Evolutionary conservation across 2,329 filamentous ascomycete species (phyloP).

Genomic region (Lachnellula hyalina): DNA sequence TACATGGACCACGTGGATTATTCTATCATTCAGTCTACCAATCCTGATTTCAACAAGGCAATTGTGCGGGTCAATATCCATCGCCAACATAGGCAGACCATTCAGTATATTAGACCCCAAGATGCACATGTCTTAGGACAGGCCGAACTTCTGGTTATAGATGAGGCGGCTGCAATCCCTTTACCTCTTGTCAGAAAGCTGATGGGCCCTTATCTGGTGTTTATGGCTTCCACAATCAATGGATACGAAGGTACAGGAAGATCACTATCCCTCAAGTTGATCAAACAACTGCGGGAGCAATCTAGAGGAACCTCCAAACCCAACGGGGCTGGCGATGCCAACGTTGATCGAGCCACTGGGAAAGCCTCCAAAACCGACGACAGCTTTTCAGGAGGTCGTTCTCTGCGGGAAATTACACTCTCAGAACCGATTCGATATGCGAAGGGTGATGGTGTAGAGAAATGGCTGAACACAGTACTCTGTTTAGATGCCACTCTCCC

Average conservation of each 20-base stretch:
- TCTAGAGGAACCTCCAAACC: conserved; percentile 60
- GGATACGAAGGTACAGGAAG: conserved; percentile 96
- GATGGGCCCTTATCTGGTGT: conserved; percentile 94
- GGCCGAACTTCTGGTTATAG: conserved; percentile 91
- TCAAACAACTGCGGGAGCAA: conserved; percentile 93
- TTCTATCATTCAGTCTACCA: conserved; percentile 95
- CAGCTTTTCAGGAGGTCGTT: conserved; percentile 60
- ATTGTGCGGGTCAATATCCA: conserved; percentile 97
- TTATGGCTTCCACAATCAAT: conserved; percentile 99
- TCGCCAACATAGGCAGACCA: conserved; percentile 90
- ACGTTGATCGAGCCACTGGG: conserved; percentile 76
- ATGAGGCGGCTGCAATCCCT: conserved; percentile 95
- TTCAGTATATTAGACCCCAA: conserved; percentile 96
- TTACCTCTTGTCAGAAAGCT: conserved; percentile 87
- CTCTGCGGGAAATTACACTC: conserved; percentile 85
- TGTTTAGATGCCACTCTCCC: conserved; percentile 91
- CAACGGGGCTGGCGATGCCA: conserved; percentile 50
- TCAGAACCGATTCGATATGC: conserved; percentile 93
- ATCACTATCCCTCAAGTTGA: conserved; percentile 90
- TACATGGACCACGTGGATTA: conserved; percentile 97
- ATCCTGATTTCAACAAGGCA: conserved; percentile 98
- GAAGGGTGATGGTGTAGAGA: conserved; percentile 84
- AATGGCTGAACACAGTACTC: conserved; percentile 90
- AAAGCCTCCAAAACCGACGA: conserved; percentile 61
- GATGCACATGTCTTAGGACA: conserved; percentile 93